Conservation (phyloP, 805 yeast genomes). For the Wickerhamomyces bisporus region DNA sequence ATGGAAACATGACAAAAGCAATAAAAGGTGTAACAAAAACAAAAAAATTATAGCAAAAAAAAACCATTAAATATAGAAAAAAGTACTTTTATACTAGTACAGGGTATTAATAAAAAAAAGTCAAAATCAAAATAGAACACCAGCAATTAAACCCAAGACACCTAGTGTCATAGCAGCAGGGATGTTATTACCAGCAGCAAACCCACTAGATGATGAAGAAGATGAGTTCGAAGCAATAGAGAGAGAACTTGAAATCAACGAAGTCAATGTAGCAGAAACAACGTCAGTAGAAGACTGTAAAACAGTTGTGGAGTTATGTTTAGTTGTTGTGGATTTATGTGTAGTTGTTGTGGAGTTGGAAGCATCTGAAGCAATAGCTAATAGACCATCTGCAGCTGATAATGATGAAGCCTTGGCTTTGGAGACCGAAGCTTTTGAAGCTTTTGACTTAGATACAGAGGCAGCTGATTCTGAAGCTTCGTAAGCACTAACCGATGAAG, state of each 20-base stretch:
- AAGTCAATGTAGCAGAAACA: constrained; percentile 16
- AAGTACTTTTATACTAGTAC: background rate
- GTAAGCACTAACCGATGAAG: constrained; percentile 10
- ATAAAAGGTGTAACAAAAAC: no score
- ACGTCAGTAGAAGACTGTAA: constrained; percentile 19
- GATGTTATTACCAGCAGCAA: constrained; percentile 22
- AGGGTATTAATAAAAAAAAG: no score
- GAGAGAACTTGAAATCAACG: constrained; percentile 17
- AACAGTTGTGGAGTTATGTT: constrained; percentile 15
- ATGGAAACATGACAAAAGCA: no score
- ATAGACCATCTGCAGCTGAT: constrained; percentile 32
- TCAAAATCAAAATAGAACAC: constrained; percentile 21
- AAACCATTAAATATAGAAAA: background rate
- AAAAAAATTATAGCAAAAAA: no score
- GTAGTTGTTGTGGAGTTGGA: constrained; percentile 24
- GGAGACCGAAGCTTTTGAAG: constrained; percentile 5
- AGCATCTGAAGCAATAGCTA: constrained; percentile 37
- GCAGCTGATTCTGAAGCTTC: constrained; percentile 17
- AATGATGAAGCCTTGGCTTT: constrained; percentile 19
- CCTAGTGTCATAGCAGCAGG: constrained; percentile 25
- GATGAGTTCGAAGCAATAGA: constrained; percentile 20
- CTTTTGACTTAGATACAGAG: constrained; percentile 4
- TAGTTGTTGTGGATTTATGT: constrained; percentile 31
- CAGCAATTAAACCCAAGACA: constrained; percentile 23
- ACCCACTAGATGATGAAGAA: constrained; percentile 28